These are phyloP conservation scores for Euphrasia confusa DNA, from an alignment of 257 asterid species.

Conservation along the genomic window DNA sequence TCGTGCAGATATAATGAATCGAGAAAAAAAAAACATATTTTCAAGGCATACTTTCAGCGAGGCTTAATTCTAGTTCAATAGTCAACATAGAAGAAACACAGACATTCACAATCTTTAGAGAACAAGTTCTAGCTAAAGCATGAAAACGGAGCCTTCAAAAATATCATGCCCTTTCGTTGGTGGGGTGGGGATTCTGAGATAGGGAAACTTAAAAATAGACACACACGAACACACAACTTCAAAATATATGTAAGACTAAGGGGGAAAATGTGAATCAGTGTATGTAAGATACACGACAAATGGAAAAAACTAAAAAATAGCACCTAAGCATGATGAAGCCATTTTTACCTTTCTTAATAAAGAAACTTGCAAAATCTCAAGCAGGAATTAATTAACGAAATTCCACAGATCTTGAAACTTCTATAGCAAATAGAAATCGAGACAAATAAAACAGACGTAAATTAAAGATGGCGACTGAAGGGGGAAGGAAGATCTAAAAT, in stretches of 20 bases:
- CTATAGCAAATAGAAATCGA: not conserved
- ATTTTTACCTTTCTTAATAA: not conserved
- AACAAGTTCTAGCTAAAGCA: not conserved
- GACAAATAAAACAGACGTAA: not conserved
- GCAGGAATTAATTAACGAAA: not conserved
- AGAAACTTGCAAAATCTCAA: not conserved
- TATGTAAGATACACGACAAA: not conserved
- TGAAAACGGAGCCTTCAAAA: not conserved
- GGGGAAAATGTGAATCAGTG: not conserved
- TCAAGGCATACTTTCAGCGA: slow-evolving; percentile 1
- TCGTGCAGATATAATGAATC: slow-evolving; percentile 1
- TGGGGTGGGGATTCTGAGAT: not conserved
- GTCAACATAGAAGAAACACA: slow-evolving; percentile 1
- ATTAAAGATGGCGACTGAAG: not conserved
- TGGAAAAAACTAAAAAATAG: slow-evolving; percentile 5
- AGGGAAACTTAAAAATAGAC: not conserved
- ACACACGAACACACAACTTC: not conserved
- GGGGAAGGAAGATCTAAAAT: not conserved
- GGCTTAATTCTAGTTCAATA: not conserved
- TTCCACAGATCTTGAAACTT: not conserved
- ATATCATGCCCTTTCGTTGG: not conserved
- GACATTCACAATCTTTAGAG: slow-evolving; percentile 2
- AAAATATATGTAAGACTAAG: not conserved
- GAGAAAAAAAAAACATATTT: not conserved
- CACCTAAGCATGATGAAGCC: not conserved